Conservation (phyloP, 805 yeast species). For the Gaillardinia entomophila region DNA sequence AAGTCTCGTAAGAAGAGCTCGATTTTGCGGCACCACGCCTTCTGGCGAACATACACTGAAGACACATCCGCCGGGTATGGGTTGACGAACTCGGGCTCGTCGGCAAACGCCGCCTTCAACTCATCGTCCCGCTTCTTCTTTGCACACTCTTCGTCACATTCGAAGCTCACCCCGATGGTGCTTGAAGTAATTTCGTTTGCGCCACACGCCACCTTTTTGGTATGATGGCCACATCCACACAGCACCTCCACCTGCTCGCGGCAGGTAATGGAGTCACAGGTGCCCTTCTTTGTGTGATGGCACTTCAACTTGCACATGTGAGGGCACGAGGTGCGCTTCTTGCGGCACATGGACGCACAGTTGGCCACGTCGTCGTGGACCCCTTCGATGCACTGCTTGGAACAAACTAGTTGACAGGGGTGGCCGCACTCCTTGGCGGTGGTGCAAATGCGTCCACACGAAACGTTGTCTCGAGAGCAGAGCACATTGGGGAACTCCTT, state of each 20-base stretch:
- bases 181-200: constrained; percentile 34
- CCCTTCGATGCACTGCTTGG: constrained; percentile 50
- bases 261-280: constrained; percentile 53
- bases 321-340: constrained; percentile 50
- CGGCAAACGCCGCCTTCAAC: constrained; percentile 55
- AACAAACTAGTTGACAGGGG: constrained; percentile 53
- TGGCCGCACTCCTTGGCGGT: constrained; percentile 35
- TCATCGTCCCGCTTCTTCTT: constrained; percentile 52
- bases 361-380: constrained; percentile 40
- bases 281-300: constrained; percentile 44
- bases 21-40: constrained; percentile 61
- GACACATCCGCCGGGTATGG: constrained; percentile 45
- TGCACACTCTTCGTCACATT: constrained; percentile 71
- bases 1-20: constrained; percentile 50
- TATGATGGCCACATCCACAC: constrained; percentile 63
- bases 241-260: constrained; percentile 40
- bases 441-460: constrained; percentile 47
- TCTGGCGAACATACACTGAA: constrained; percentile 47
- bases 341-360: constrained; percentile 59
- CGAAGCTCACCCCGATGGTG: constrained; percentile 32
- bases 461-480: constrained; percentile 63
- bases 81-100: constrained; percentile 10
- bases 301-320: constrained; percentile 63
- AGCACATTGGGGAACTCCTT: constrained; percentile 53
- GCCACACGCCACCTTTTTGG: constrained; percentile 49